phyloP scores from a whole-genome alignment of 75 land plant genomes.

The Ceratopteris richardii region DNA sequence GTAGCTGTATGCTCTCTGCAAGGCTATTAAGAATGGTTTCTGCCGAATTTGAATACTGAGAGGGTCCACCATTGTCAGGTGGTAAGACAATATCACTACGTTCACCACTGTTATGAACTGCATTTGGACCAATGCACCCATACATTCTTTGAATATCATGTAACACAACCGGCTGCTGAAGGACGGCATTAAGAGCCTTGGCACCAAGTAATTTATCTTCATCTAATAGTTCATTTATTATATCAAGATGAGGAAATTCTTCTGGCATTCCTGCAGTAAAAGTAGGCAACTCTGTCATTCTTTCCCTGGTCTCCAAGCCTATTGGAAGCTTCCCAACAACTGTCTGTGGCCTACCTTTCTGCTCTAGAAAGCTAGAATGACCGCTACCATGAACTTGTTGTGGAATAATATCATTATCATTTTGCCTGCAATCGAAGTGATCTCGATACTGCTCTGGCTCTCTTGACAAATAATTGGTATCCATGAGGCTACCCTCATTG shows the following conservation, averaged over 20 bases:
- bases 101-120: slow-evolving; percentile 8
- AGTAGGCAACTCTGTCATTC: background rate
- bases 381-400: too few relatives aligned
- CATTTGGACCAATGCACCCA: background rate
- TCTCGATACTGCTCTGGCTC: background rate
- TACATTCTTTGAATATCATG: slow-evolving; percentile 14
- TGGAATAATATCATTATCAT: too few relatives aligned
- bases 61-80: slow-evolving; percentile 5
- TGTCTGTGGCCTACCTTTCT: background rate
- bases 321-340: background rate
- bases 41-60: slow-evolving; percentile 2
- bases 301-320: background rate
- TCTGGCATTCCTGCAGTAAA: slow-evolving; percentile 30
- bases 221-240: slow-evolving; percentile 80
- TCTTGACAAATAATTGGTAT: too few relatives aligned
- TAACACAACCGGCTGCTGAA: slow-evolving; percentile 35
- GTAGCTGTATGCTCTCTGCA: slow-evolving; percentile 23
- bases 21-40: slow-evolving; percentile 2
- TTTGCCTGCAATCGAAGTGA: background rate
- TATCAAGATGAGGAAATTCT: slow-evolving; percentile 93
- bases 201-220: slow-evolving; percentile 52
- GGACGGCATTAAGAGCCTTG: slow-evolving; percentile 15
- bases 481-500: too few relatives aligned
- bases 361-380: too few relatives aligned
- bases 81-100: slow-evolving; percentile 11